Conservation (phyloP, 106 monocot genomes). For the Gastrodia elata region DNA sequence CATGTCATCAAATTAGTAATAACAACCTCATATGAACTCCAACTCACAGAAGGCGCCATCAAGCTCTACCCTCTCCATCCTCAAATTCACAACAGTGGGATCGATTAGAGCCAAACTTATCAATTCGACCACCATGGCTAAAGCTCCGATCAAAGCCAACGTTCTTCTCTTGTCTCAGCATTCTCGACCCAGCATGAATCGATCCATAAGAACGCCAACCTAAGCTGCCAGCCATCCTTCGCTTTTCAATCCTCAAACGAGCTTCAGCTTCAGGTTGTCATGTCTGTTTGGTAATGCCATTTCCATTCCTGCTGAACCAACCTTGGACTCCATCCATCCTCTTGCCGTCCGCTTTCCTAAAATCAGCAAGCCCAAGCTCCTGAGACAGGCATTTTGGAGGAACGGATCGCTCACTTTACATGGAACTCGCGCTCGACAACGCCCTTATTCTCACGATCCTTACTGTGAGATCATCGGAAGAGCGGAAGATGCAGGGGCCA, state of each 20-base stretch:
- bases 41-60: neutral
- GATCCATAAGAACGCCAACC: neutral
- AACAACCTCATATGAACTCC: neutral
- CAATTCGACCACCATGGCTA: neutral
- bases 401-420: neutral
- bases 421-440: neutral
- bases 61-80: neutral
- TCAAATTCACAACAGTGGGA: neutral
- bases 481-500: conserved; percentile 54
- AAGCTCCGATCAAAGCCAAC: neutral
- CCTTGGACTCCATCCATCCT: neutral
- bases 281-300: neutral
- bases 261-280: neutral
- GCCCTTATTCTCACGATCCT: neutral
- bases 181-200: neutral
- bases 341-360: neutral
- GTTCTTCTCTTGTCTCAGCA: neutral
- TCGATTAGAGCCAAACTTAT: neutral
- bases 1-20: neutral
- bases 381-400: neutral
- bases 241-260: neutral
- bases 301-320: neutral
- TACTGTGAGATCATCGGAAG: neutral
- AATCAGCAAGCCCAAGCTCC: neutral
- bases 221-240: neutral